Percentiles rank a stretch among this genome's conserved stretches.
Conservation (phyloP, 1,284 basidiomycete genomes). For the Cerioporus squamosus region DNA sequence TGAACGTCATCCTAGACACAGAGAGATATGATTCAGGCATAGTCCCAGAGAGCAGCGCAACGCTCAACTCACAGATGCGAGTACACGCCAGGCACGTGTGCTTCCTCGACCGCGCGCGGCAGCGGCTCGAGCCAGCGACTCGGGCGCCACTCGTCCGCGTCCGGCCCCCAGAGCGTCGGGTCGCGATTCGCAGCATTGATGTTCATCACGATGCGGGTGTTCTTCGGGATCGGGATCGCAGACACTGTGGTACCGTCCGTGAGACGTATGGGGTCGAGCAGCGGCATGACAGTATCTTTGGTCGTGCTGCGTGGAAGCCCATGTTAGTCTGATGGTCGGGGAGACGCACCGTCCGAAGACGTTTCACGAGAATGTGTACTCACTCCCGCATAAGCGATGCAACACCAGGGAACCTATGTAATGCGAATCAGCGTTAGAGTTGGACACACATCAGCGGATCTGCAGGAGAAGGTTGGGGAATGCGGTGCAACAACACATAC, state of each 20-base stretch:
- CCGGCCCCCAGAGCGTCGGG: slow-evolving; percentile 5
- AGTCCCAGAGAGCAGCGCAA: not conserved
- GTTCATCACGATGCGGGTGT: slow-evolving; percentile 12
- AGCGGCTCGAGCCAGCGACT: slow-evolving; percentile 14
- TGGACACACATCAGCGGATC: not conserved
- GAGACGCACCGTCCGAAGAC: not conserved
- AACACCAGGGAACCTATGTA: slow-evolving; percentile 11
- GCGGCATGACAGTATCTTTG: slow-evolving; percentile 7
- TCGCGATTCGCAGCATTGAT: not conserved
- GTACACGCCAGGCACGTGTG: slow-evolving; percentile 11
- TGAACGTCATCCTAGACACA: slow-evolving; percentile 35
- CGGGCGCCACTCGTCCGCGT: slow-evolving; percentile 7
- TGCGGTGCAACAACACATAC: slow-evolving; percentile 11
- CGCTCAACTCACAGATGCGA: slow-evolving; percentile 5
- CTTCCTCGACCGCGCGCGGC: slow-evolving; percentile 7
- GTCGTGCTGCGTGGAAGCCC: not conserved
- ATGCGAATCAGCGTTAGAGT: not conserved
- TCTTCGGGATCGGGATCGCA: slow-evolving; percentile 11
- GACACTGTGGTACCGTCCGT: slow-evolving; percentile 15
- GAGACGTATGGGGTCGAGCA: slow-evolving; percentile 7
- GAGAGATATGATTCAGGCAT: not conserved
- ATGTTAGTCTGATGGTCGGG: not conserved
- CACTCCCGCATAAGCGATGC: slow-evolving; percentile 14
- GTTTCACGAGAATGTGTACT: not conserved
- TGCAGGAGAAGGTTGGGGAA: not conserved